These are phyloP conservation scores for Aspergillus flavus DNA, from an alignment of 2,329 filamentous ascomycete genomes.

Conservation along the genomic window DNA sequence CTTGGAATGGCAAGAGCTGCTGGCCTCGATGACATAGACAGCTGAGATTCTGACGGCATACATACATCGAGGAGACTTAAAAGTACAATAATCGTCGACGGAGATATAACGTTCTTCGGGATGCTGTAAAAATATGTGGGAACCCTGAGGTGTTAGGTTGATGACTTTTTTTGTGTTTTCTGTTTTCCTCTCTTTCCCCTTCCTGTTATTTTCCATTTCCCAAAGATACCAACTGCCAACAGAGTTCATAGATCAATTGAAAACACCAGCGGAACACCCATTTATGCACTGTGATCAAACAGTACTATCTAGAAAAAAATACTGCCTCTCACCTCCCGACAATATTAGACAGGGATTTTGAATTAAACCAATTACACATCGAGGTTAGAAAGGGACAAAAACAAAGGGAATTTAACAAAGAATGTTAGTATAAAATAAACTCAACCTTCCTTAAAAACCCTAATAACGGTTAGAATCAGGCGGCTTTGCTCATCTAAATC, in stretches of 20 bases:
- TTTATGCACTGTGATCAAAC: constrained; percentile 13
- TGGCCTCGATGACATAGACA: constrained; percentile 15
- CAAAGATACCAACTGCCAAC: not conserved
- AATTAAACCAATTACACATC: not conserved
- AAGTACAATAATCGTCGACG: not conserved
- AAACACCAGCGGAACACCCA: constrained; percentile 12
- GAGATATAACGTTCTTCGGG: not conserved
- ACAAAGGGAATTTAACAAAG: constrained; percentile 1
- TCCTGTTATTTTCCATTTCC: not conserved
- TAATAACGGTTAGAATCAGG: constrained; percentile 22
- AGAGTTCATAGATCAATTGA: constrained; percentile 9
- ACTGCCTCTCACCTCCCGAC: not conserved
- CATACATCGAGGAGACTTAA: not conserved
- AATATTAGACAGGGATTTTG: not conserved
- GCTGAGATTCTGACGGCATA: constrained; percentile 3
- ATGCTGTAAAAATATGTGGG: not conserved
- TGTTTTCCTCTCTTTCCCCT: not conserved
- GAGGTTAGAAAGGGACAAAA: not conserved
- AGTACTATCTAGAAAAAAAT: constrained; percentile 3
- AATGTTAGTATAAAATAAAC: not conserved
- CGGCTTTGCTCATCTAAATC: not conserved
- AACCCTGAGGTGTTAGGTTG: not conserved
- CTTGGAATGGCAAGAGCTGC: constrained; percentile 31
- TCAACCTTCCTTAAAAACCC: constrained; percentile 41
- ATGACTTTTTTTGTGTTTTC: not conserved